Base-by-base conservation (phyloP, 2,329 filamentous ascomycete genomes). In the Karstenula rhodostoma region DNA sequence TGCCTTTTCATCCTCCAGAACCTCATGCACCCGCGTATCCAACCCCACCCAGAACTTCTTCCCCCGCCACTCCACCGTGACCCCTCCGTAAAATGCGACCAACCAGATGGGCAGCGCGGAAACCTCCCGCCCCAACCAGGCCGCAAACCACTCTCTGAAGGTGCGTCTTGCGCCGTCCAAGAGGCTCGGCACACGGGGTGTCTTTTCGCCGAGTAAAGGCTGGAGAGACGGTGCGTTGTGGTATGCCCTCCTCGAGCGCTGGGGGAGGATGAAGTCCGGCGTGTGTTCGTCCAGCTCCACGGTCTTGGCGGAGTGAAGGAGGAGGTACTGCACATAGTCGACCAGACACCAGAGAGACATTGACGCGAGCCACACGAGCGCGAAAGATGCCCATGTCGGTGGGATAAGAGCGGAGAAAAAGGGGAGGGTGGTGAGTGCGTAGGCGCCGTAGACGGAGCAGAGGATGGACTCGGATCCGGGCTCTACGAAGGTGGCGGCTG, bases 51-150 rank as follows among this genome's bases (percentile, higher is more conserved):
- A 87, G 75, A 98, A 98, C 29, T 82, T 85, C 71, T 89, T 89
- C 0, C 94, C 94, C 57, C 95, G 84, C 96, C 95, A 99, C 55
- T 87, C 87, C 0, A 99, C 92, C 0, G 89, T 94, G 1, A 90
- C 88, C 0, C 95, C 95, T n/a, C 94, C 90, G 68, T 92, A 87
- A 22, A 97, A 91, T 0, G 95, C 95, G 87, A 90, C 93, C 0
- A 87, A 81, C 95, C 95, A 99, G 60, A 99, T 90, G 0, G 94
- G 94, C 48, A 97, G 81, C 0, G 95, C 94, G 9, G 97, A 82
- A 0, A 87, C 66, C 78, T 99, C 95, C 33, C 95, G 84, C 0
- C 91, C 93, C 0, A 96, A 68, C 95, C 96, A 99, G 0, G 94
- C 91, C 6, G 85, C 75, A 4, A 95, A 73, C 91, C 93, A 99